Conservation (phyloP, 768 basidiomycete genomes). For the Albatrellus ellisii region DNA sequence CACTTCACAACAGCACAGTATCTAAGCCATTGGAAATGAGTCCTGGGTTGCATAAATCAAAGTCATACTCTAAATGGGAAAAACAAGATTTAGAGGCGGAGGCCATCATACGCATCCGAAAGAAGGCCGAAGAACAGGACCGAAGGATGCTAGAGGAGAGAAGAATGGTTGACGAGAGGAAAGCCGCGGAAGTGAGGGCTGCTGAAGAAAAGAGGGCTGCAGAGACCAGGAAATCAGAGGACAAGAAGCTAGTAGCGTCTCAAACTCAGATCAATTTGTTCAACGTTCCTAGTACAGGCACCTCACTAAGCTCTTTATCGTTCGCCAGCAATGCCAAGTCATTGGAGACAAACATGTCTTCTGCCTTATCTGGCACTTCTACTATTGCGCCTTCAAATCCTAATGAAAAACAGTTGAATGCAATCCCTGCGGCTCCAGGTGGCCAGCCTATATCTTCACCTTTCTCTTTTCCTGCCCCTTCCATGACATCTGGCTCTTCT, state of each 20-base stretch:
- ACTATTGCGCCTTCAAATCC: too few species aligned
- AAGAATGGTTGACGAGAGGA: conserved; percentile 21
- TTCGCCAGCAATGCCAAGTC: background rate
- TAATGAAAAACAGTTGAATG: too few species aligned
- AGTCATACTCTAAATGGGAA: conserved; percentile 68
- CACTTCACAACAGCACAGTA: conserved; percentile 16
- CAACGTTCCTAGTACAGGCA: too few species aligned
- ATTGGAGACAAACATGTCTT: background rate
- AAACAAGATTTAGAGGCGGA: conserved; percentile 77
- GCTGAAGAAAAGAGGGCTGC: conserved; percentile 20
- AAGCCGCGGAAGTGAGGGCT: conserved; percentile 7
- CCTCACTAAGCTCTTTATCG: too few species aligned
- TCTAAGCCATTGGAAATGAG: conserved; percentile 32
- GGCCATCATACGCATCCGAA: conserved; percentile 62
- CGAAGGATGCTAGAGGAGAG: conserved; percentile 9
- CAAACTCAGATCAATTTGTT: too few species aligned
- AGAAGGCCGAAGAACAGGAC: conserved; percentile 27
- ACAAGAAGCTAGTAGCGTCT: background rate
- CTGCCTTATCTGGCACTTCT: too few species aligned
- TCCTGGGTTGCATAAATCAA: conserved; percentile 33
- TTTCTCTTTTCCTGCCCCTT: conserved; percentile 7
- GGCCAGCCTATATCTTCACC: too few species aligned
- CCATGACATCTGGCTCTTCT: too few species aligned
- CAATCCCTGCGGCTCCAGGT: too few species aligned
- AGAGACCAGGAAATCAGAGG: background rate